These are phyloP conservation scores for Perilla frutescens DNA, from an alignment of 257 asterid species.

Conservation along the genomic window DNA sequence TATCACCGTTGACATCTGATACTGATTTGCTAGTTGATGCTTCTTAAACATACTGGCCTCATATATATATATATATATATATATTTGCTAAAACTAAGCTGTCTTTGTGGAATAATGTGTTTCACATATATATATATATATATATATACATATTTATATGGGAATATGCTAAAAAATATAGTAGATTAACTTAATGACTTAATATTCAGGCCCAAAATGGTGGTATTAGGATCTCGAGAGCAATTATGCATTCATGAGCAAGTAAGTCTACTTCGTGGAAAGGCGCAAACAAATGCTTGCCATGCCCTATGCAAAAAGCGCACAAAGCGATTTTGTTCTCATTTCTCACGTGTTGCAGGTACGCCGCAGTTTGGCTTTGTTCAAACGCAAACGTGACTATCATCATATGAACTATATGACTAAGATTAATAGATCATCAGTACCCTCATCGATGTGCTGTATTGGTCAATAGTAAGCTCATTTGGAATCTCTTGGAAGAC, in stretches of 20 bases:
- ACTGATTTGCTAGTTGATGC: constrained; percentile 4
- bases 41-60: constrained; percentile 12
- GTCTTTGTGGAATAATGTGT: constrained; percentile 21
- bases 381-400: constrained; percentile 21
- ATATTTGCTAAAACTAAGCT: constrained; percentile 6
- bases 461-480: constrained; percentile 15
- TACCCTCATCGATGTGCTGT: constrained; percentile 22
- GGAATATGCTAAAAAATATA: constrained; percentile 19
- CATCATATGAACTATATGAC: constrained; percentile 14
- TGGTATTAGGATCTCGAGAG: constrained; percentile 95
- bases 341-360: constrained; percentile 89
- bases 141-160: background rate
- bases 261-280: constrained; percentile 84
- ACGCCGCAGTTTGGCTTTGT: constrained; percentile 22
- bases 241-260: constrained; percentile 95
- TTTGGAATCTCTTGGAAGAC: constrained; percentile 18
- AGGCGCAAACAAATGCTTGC: constrained; percentile 93
- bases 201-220: constrained; percentile 91
- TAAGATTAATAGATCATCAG: constrained; percentile 16
- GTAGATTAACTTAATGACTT: constrained; percentile 18
- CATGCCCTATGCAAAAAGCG: constrained; percentile 79
- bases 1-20: constrained; percentile 20
- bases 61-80: background rate
- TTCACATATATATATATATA: background rate
- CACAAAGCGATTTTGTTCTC: constrained; percentile 70